Evolutionary conservation across 164 flowering plant genomes (phyloP).

Genomic region (Cinnamomum chago): DNA sequence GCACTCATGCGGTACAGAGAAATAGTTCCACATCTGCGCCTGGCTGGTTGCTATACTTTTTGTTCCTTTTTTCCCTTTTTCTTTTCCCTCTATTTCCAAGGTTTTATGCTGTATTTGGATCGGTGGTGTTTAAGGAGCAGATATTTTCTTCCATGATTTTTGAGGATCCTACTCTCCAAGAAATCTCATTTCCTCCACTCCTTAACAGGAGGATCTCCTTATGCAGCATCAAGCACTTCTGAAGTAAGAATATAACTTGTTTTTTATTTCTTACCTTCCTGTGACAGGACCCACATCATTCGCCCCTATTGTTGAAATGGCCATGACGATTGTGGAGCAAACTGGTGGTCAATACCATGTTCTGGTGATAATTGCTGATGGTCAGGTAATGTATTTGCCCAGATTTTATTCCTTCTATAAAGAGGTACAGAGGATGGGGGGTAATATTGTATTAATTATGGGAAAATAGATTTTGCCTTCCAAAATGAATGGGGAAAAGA

Average conservation of each 20-base stretch:
- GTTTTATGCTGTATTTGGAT: neutral
- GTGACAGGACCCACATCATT: constrained; percentile 45
- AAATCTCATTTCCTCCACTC: too few relatives aligned
- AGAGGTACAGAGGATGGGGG: neutral
- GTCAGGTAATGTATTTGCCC: constrained; percentile 28
- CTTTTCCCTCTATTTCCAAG: neutral
- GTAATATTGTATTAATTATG: too few relatives aligned
- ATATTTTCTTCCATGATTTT: neutral
- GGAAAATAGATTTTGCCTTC: neutral
- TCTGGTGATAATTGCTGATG: constrained; percentile 45
- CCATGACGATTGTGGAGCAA: constrained; percentile 35
- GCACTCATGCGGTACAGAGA: constrained; percentile 47
- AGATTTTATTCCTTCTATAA: neutral
- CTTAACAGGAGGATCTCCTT: neutral
- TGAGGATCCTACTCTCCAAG: neutral
- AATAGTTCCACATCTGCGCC: constrained; percentile 47
- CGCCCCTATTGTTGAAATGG: constrained; percentile 44
- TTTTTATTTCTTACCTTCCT: neutral
- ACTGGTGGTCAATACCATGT: constrained; percentile 49
- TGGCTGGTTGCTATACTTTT: constrained; percentile 39
- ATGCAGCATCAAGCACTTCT: neutral
- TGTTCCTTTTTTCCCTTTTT: neutral
- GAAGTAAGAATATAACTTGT: too few relatives aligned
- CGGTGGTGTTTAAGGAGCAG: neutral
- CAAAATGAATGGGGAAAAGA: neutral